phyloP scores from a whole-genome alignment of 2,329 filamentous ascomycete species.

The Neurospora sp. region DNA sequence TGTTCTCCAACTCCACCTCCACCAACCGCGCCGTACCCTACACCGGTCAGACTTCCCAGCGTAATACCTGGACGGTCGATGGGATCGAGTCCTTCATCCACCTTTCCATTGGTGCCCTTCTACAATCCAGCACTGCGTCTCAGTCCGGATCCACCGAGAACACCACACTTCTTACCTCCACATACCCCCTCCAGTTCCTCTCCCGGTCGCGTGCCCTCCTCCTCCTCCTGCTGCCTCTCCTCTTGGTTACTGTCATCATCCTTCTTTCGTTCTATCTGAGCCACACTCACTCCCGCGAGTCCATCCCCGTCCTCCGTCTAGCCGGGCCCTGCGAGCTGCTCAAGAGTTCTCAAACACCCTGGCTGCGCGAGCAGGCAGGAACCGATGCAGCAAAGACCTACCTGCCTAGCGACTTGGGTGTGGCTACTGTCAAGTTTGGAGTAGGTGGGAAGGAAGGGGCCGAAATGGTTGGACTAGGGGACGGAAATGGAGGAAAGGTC shows the following conservation, averaged over 20 bases:
- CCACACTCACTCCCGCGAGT: neutral
- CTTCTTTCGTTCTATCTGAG: constrained; percentile 2
- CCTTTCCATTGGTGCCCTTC: constrained; percentile 14
- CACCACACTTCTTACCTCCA: neutral
- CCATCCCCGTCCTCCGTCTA: constrained; percentile 14
- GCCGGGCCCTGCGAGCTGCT: constrained; percentile 10
- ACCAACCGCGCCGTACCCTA: constrained; percentile 12
- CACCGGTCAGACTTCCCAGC: constrained; percentile 5
- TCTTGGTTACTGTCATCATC: neutral
- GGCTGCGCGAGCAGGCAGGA: constrained; percentile 5
- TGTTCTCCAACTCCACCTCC: constrained; percentile 14
- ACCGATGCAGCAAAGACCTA: constrained; percentile 14
- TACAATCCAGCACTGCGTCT: constrained; percentile 6
- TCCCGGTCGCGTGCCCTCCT: constrained; percentile 6
- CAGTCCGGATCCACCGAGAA: neutral
- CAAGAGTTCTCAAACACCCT: constrained; percentile 14
- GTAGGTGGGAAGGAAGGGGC: constrained; percentile 9
- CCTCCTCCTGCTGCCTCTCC: constrained; percentile 8
- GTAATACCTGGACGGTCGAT: constrained; percentile 13
- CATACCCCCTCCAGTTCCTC: constrained; percentile 3
- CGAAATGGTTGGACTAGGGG: neutral
- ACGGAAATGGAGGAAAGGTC: neutral
- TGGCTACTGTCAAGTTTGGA: constrained; percentile 9
- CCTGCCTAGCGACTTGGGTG: constrained; percentile 11
- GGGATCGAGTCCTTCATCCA: constrained; percentile 13